Evolutionary conservation across 805 yeast genomes (phyloP), one percentile per base, ranked within the genome.

Genomic region (Candida verbasci): DNA sequence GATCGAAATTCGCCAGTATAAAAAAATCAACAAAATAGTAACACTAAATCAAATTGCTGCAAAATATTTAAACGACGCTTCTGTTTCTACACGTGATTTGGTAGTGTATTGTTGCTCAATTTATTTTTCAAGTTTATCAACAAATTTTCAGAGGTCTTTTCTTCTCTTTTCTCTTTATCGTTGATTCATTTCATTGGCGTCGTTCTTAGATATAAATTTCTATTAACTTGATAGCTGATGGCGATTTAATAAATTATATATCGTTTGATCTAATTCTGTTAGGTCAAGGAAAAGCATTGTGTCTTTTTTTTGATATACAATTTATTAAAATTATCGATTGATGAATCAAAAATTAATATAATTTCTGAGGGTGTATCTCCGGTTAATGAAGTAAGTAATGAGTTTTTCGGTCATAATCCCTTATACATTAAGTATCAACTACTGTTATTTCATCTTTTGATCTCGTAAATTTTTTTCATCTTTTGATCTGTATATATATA

Each of bases 371-470:
- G 74, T 64, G 75, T 69, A 69, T 69, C 75, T 69, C 75, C 75
- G 74, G 56, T 57, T 64, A 69, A 65, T 57, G 74, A 69, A 40
- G 39, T 25, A 41, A 60, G 23, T 18, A 16, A 16, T 68, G 75
- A 68, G 52, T 65, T 71, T 60, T 50, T 66, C 73, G 75, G 75
- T 69, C 75, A 69, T 69, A 44, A 60, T 61, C 74, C 67, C 70
- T 67, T 52, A 53, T 35, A 68, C 70, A n/a, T n/a, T n/a, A n/a
- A n/a, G 66, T 57, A 6, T 18, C 21, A 18, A 6, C 21, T 18
- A 18, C 6, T 18, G 8, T 18, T 6, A 18, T 18, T 18, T 18
- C 6, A 18, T 18, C 21, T 18, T 18, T 8, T 6, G 8, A 8
- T 18, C 8, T 8, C 21, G 21, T 18, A 6, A 6, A 6, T 18